phyloP scores from a whole-genome alignment of 257 asterid genomes.

The Nyctanthes arbortristis region DNA sequence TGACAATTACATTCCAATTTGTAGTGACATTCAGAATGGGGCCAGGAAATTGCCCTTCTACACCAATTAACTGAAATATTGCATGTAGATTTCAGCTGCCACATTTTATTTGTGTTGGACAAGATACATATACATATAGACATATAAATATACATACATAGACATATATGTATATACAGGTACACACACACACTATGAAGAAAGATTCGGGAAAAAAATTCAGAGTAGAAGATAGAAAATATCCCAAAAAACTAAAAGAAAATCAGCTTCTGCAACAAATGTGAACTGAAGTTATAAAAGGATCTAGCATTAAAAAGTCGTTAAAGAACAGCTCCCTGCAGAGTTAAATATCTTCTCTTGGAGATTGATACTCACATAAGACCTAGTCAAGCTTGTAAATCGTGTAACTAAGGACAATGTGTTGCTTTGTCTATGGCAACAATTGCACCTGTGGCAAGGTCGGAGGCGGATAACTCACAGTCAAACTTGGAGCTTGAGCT shows the following conservation, averaged over 20 bases:
- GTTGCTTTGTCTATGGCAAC: neutral
- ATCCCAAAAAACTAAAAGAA: neutral
- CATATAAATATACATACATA: too few species aligned
- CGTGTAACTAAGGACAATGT: neutral
- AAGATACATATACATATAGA: neutral
- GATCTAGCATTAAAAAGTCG: neutral
- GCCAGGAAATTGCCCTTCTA: constrained; percentile 84
- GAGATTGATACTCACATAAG: neutral
- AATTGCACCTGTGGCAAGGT: neutral
- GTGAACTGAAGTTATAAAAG: neutral
- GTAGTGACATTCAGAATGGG: constrained; percentile 89
- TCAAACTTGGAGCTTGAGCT: neutral
- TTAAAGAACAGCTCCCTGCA: neutral
- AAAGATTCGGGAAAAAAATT: neutral
- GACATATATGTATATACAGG: too few species aligned
- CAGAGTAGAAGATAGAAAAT: neutral
- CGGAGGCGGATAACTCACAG: neutral
- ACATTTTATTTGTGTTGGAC: neutral
- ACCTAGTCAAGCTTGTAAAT: neutral
- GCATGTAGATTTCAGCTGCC: constrained; percentile 22
- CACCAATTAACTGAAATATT: constrained; percentile 73
- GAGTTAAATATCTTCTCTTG: neutral
- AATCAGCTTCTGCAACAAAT: neutral
- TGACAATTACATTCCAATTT: constrained; percentile 87
- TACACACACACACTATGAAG: too few species aligned